phyloP scores from a whole-genome alignment of 257 asterid species.

The Solanum dulcamara region DNA sequence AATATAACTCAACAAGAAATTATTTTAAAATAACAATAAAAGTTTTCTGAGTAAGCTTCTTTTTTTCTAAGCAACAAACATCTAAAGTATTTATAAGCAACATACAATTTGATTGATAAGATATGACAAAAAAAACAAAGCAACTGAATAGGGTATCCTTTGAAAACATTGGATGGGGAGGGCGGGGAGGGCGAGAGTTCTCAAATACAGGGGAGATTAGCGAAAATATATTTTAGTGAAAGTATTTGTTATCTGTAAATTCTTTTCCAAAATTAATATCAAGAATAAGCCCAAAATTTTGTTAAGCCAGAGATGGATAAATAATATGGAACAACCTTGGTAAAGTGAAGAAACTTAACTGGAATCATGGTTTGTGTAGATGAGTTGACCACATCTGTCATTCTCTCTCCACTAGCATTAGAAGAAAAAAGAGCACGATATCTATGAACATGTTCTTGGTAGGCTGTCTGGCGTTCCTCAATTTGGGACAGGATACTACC shows the following conservation, averaged over 20 bases:
- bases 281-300: too few species aligned
- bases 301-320: too few species aligned
- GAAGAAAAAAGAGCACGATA: background rate
- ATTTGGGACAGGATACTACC: background rate
- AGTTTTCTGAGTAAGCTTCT: background rate
- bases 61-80: background rate
- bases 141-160: background rate
- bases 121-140: background rate
- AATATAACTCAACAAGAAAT: background rate
- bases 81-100: background rate
- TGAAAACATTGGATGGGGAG: background rate
- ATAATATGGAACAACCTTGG: background rate
- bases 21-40: background rate
- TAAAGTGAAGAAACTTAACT: background rate
- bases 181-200: background rate
- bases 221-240: background rate
- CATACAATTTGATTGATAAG: background rate
- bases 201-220: background rate
- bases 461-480: background rate
- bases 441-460: background rate
- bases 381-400: background rate
- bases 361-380: background rate
- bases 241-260: too few species aligned
- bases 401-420: background rate
- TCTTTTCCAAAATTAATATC: too few species aligned